Evolutionary conservation across 139 green algal genomes (phyloP).

Genomic region (Pseudopediastrum boryanum): DNA sequence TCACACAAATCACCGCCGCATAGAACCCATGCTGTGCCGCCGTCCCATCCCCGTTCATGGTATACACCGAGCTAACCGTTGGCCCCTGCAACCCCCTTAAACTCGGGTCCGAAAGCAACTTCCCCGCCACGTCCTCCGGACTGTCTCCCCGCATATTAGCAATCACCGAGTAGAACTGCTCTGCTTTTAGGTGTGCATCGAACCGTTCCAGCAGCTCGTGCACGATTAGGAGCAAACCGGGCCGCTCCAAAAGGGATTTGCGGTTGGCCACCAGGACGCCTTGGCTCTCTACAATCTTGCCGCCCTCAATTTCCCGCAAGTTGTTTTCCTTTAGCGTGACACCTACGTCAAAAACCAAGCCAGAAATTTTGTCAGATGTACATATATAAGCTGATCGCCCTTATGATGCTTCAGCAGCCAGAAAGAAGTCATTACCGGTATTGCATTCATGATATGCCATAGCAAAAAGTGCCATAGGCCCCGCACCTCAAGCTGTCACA

Average conservation of each 20-base stretch:
- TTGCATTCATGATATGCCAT: too few species aligned
- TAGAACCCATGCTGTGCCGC: conserved; percentile 61
- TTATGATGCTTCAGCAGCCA: too few species aligned
- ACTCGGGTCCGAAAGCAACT: conserved; percentile 54
- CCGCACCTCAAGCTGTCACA: too few species aligned
- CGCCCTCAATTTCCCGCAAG: conserved; percentile 89
- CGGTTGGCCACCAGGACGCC: conserved; percentile 74
- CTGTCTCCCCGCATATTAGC: conserved; percentile 88
- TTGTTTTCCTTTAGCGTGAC: conserved; percentile 99
- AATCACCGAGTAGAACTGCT: conserved; percentile 89
- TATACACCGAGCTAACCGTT: conserved; percentile 86
- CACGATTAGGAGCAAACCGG: conserved; percentile 65
- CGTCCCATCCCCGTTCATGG: neutral
- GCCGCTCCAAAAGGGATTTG: conserved; percentile 67
- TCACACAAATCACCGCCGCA: conserved; percentile 84
- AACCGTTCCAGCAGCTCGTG: conserved; percentile 97
- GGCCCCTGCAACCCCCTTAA: conserved; percentile 84
- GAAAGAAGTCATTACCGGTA: too few species aligned
- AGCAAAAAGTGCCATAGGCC: too few species aligned
- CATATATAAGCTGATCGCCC: conserved; percentile 7
- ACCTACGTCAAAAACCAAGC: conserved; percentile 63
- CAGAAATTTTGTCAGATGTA: neutral
- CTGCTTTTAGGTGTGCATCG: conserved; percentile 92
- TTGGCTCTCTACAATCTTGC: conserved; percentile 77
- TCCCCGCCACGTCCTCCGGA: conserved; percentile 79